Conservation (phyloP, 768 basidiomycete species). For the Tricholoma bakamatsutake region DNA sequence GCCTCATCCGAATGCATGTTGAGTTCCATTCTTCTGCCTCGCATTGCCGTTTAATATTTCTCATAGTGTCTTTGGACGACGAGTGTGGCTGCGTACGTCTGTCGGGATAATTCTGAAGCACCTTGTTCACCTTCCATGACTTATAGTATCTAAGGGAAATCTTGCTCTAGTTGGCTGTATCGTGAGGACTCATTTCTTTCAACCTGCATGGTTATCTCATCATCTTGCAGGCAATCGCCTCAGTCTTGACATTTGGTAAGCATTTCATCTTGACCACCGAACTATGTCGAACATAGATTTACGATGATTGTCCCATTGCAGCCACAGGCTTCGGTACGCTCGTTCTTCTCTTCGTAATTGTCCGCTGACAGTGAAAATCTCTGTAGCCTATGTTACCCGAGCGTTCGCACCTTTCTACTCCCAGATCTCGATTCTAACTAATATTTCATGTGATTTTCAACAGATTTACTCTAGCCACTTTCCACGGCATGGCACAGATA, state of each 20-base stretch:
- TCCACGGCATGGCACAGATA: slow-evolving; percentile 19
- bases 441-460: not conserved
- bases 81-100: slow-evolving; percentile 22
- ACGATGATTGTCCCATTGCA: not conserved
- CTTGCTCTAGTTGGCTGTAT: slow-evolving; percentile 12
- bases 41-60: not conserved
- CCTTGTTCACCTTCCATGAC: not conserved
- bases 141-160: slow-evolving; percentile 15
- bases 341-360: not conserved
- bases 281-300: not conserved
- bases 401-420: slow-evolving; percentile 18
- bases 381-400: slow-evolving; percentile 20
- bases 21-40: not conserved
- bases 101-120: not conserved
- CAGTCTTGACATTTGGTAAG: slow-evolving; percentile 13
- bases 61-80: slow-evolving; percentile 19
- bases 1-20: slow-evolving; percentile 23
- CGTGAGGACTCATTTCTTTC: slow-evolving; percentile 7
- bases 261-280: not conserved
- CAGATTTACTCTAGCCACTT: slow-evolving; percentile 20
- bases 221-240: slow-evolving; percentile 9
- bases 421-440: not conserved
- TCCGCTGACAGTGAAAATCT: not conserved
- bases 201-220: not conserved
- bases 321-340: slow-evolving; percentile 14